A percentile compares a stretch with the other conserved stretches of the same genome.
These are phyloP conservation scores for Alternaria novae-zelandiae DNA, from an alignment of 2,329 filamentous ascomycete species.

Conservation along the genomic window DNA sequence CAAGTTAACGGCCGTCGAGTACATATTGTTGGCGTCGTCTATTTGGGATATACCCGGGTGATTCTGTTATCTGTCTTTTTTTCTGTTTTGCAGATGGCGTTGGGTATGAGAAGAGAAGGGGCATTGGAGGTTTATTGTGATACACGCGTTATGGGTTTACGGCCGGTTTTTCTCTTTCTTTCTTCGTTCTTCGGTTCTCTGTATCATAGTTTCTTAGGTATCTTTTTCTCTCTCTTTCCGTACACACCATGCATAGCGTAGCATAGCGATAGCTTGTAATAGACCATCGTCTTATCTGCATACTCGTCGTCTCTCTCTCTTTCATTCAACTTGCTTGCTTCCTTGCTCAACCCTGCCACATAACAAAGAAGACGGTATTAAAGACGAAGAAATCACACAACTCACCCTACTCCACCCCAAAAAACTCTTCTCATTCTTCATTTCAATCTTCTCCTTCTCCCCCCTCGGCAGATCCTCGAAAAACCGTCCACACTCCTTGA, in stretches of 20 bases:
- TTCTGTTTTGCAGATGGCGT: background rate
- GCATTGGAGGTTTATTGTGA: background rate
- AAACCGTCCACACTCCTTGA: conserved; percentile 72
- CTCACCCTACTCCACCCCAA: conserved; percentile 55
- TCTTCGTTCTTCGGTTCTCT: background rate
- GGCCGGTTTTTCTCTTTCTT: background rate
- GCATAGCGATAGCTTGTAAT: conserved; percentile 11
- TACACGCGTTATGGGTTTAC: conserved; percentile 3
- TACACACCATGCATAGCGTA: conserved; percentile 1
- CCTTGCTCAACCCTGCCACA: no score
- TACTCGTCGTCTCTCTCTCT: background rate
- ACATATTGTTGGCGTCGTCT: conserved; percentile 12
- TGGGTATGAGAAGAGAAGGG: background rate
- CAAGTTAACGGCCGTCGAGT: conserved; percentile 8
- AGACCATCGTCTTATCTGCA: conserved; percentile 1
- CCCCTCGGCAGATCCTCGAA: conserved; percentile 74
- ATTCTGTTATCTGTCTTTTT: background rate
- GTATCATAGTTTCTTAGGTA: conserved; percentile 6
- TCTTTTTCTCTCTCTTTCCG: background rate
- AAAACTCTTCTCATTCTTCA: conserved; percentile 58
- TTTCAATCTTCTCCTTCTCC: conserved; percentile 71
- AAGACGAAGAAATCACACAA: conserved; percentile 32
- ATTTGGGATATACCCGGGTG: conserved; percentile 14
- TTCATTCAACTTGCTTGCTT: background rate
- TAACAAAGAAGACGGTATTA: no score